phyloP scores from a whole-genome alignment of 176 grass and related monocot genomes.

The Avena insularis region DNA sequence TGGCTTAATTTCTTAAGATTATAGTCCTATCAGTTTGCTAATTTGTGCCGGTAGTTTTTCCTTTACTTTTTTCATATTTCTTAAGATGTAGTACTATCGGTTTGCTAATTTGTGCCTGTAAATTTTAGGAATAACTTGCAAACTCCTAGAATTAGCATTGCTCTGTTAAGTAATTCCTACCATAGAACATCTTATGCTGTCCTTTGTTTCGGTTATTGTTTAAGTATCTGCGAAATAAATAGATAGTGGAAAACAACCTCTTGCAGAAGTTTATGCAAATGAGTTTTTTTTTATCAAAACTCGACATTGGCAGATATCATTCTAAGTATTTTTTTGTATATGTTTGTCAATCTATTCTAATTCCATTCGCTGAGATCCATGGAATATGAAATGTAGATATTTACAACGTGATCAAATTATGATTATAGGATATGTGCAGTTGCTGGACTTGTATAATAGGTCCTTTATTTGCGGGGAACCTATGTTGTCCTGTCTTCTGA shows the following conservation, averaged over 20 bases:
- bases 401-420: neutral
- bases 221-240: conserved; percentile 11
- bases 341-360: conserved; percentile 11
- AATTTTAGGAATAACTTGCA: neutral
- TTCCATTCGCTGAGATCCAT: conserved; percentile 27
- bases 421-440: conserved; percentile 33
- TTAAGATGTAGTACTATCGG: neutral
- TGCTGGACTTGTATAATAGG: neutral
- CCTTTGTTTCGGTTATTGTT: conserved; percentile 9
- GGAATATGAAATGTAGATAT: conserved; percentile 1
- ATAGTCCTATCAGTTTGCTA: neutral
- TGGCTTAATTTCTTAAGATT: conserved; percentile 3
- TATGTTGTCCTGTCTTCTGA: conserved; percentile 23
- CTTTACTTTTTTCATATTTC: neutral
- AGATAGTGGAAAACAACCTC: neutral
- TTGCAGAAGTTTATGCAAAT: conserved; percentile 7
- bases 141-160: neutral
- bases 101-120: conserved; percentile 8
- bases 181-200: conserved; percentile 22
- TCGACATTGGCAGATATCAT: neutral
- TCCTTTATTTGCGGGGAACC: neutral
- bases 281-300: neutral
- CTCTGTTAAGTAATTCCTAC: neutral
- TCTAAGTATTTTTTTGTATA: conserved; percentile 1
- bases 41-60: neutral